Evolutionary conservation across 306 rosid species (phyloP).

Genomic region (Medicago ruthenica): DNA sequence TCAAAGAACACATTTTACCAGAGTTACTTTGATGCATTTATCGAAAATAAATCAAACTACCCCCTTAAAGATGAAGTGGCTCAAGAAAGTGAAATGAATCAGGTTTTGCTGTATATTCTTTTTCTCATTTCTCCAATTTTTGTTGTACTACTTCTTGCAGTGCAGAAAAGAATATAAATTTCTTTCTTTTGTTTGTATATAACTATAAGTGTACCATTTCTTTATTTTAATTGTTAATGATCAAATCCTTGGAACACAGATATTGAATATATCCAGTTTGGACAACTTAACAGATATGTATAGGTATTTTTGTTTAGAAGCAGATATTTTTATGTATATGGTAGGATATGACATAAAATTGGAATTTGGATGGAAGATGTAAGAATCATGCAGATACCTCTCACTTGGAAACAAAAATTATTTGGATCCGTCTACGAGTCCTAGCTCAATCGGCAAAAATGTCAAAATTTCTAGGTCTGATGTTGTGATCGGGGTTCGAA

Average conservation of each 20-base stretch:
- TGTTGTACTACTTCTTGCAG: conserved; percentile 62
- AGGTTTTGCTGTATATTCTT: conserved; percentile 66
- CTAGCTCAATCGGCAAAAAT: too few relatives aligned
- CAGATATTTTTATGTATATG: background rate
- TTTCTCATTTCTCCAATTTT: conserved; percentile 81
- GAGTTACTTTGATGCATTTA: conserved; percentile 82
- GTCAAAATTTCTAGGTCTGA: too few relatives aligned
- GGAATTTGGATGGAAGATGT: conserved; percentile 12
- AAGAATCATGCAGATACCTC: conserved; percentile 18
- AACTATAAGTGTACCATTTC: conserved; percentile 2
- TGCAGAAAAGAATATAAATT: conserved; percentile 68
- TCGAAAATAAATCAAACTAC: conserved; percentile 64
- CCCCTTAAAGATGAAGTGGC: conserved; percentile 49
- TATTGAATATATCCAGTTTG: conserved; percentile 13
- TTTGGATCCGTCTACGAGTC: too few relatives aligned
- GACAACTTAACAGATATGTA: conserved; percentile 6
- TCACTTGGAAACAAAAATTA: background rate
- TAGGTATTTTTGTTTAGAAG: background rate
- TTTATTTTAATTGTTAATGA: conserved; percentile 13
- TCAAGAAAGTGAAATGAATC: conserved; percentile 57
- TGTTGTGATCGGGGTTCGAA: too few relatives aligned
- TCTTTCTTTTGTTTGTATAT: conserved; percentile 26
- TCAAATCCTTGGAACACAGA: conserved; percentile 19
- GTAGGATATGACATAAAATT: background rate
- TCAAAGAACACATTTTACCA: conserved; percentile 64